phyloP scores from a whole-genome alignment of 768 basidiomycete species.

The Boletus eberwhitei region DNA sequence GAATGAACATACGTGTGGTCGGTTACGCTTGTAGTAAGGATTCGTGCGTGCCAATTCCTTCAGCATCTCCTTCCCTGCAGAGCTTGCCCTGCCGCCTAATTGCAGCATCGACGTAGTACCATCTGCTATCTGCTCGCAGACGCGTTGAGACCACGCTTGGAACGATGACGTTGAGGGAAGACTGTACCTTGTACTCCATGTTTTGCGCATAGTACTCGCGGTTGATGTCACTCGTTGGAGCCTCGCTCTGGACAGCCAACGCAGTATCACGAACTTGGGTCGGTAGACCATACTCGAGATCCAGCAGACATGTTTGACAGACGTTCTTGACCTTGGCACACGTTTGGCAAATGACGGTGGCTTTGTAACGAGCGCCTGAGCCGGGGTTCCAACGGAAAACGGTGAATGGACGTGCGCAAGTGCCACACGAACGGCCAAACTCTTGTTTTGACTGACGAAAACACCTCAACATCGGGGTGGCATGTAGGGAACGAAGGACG shows the following conservation, averaged over 20 bases:
- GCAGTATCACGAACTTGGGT: slow-evolving; percentile 98
- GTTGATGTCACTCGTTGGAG: slow-evolving; percentile 96
- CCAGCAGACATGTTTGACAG: slow-evolving; percentile 96
- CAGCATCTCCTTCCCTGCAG: slow-evolving; percentile 94
- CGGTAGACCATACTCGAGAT: slow-evolving; percentile 93
- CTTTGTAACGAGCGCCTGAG: slow-evolving; percentile 88
- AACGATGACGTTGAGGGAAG: neutral
- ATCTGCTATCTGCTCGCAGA: slow-evolving; percentile 55
- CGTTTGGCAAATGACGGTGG: slow-evolving; percentile 95
- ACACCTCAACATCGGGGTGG: neutral
- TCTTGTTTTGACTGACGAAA: slow-evolving; percentile 95
- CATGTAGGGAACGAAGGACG: slow-evolving; percentile 19
- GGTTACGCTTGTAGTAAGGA: slow-evolving; percentile 96
- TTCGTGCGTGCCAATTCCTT: slow-evolving; percentile 93
- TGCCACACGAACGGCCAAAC: slow-evolving; percentile 93
- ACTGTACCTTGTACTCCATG: slow-evolving; percentile 72
- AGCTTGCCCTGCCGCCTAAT: slow-evolving; percentile 53
- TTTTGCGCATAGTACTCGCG: slow-evolving; percentile 94
- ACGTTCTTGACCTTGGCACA: slow-evolving; percentile 96
- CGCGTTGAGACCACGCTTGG: neutral
- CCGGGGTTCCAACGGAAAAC: slow-evolving; percentile 99
- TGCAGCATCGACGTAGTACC: slow-evolving; percentile 62
- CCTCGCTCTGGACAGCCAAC: slow-evolving; percentile 76
- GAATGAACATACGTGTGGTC: slow-evolving; percentile 93
- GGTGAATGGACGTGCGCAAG: slow-evolving; percentile 94